Evolutionary conservation across 2,329 filamentous ascomycete species (phyloP).

Genomic region (Pseudovirgaria hyperparasitica): DNA sequence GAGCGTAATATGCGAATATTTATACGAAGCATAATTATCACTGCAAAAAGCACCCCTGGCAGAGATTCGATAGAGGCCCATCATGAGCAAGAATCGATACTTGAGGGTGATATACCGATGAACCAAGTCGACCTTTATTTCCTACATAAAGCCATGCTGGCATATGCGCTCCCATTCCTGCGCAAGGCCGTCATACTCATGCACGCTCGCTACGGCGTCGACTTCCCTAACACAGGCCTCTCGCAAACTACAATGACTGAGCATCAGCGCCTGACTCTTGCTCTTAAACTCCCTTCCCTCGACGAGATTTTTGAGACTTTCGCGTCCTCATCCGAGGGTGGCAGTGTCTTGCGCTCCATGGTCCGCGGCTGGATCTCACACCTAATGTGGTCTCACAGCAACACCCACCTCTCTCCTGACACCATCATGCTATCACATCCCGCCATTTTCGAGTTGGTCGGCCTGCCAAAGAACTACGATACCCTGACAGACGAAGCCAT

Average conservation of each 20-base stretch:
- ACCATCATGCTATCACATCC: conserved; percentile 58
- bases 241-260: conserved; percentile 55
- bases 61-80: too few species aligned
- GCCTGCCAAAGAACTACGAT: conserved; percentile 84
- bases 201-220: conserved; percentile 77
- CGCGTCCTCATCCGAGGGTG: conserved; percentile 16
- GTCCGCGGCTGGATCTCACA: conserved; percentile 64
- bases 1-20: conserved; percentile 1
- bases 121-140: too few species aligned
- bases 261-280: conserved; percentile 65
- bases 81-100: too few species aligned
- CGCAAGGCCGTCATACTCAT: conserved; percentile 75
- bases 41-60: too few species aligned
- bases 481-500: conserved; percentile 86
- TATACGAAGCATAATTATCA: conserved; percentile 4
- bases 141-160: conserved; percentile 42
- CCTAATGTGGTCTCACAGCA: conserved; percentile 29
- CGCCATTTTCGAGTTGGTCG: conserved; percentile 85
- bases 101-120: too few species aligned
- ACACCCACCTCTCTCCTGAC: conserved; percentile 27
- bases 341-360: conserved; percentile 33
- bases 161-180: conserved; percentile 81
- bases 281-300: conserved; percentile 63
- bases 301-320: conserved; percentile 61
- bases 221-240: conserved; percentile 56